Evolutionary conservation across 2,329 filamentous ascomycete species (phyloP).

Genomic region (Cladosporium sp.): DNA sequence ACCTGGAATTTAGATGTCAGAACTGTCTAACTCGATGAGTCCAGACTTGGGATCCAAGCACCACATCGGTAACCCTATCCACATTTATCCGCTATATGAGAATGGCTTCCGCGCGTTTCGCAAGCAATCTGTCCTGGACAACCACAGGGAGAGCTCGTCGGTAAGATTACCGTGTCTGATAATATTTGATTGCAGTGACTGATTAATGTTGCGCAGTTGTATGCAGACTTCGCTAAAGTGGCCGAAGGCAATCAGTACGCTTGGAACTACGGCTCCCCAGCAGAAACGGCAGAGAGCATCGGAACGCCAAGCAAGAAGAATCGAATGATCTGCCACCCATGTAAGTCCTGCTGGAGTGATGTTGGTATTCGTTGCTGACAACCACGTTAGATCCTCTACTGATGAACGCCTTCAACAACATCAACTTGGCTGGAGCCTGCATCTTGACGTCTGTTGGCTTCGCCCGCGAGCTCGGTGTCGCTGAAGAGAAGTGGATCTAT

Average conservation of each 20-base stretch:
- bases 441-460: constrained; percentile 59
- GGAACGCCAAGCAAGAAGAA: constrained; percentile 57
- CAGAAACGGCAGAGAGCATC: constrained; percentile 53
- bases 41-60: constrained; percentile 59
- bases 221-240: constrained; percentile 60
- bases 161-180: background rate
- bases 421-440: constrained; percentile 63
- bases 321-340: constrained; percentile 68
- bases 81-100: constrained; percentile 68
- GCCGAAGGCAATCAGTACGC: constrained; percentile 55
- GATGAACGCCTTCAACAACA: constrained; percentile 71
- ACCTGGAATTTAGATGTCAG: constrained; percentile 18
- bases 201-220: constrained; percentile 44
- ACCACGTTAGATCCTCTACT: constrained; percentile 59
- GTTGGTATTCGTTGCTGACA: background rate
- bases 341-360: constrained; percentile 43
- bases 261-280: constrained; percentile 56
- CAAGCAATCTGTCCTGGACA: constrained; percentile 55
- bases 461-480: constrained; percentile 57
- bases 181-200: background rate
- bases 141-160: constrained; percentile 58
- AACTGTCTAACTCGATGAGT: constrained; percentile 1
- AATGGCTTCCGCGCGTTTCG: constrained; percentile 61
- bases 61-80: constrained; percentile 62
- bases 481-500: constrained; percentile 62